Evolutionary conservation across 129 eudicot genomes (phyloP).

Genomic region (Centaurea solstitialis): DNA sequence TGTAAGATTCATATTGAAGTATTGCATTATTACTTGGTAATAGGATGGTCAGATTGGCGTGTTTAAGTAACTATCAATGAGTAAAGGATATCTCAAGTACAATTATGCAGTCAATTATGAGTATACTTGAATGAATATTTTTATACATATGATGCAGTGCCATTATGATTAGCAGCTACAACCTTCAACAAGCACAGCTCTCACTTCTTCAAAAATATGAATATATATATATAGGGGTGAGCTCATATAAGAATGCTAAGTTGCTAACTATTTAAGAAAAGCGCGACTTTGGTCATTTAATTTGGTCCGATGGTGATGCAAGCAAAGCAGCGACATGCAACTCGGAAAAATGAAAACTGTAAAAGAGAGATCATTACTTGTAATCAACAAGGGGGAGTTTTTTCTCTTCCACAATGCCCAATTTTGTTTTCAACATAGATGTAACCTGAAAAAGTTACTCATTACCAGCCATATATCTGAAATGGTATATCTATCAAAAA

Average conservation of each 20-base stretch:
- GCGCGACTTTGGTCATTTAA: no score
- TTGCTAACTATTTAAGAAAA: no score
- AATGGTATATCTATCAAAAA: slow-evolving; percentile 12
- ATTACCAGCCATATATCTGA: slow-evolving; percentile 31
- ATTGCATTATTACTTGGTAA: background rate
- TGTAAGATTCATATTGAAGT: background rate
- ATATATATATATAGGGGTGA: background rate
- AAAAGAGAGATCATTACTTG: slow-evolving; percentile 42
- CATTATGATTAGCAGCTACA: background rate
- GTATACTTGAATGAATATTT: background rate
- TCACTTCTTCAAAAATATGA: background rate
- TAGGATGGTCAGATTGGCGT: background rate
- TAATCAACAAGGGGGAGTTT: slow-evolving; percentile 70
- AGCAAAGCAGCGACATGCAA: background rate
- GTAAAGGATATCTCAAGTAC: background rate
- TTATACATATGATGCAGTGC: background rate
- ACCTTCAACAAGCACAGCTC: background rate
- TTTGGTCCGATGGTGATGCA: background rate
- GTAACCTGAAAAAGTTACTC: slow-evolving; percentile 58
- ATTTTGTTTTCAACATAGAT: slow-evolving; percentile 72
- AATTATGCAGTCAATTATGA: background rate
- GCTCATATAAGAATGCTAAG: no score
- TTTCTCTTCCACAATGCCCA: slow-evolving; percentile 56
- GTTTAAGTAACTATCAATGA: background rate
- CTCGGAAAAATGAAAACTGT: background rate